Percentiles rank a stretch among this genome's conserved stretches.
Conservation (phyloP, 2,329 filamentous ascomycete genomes). For the Pseudogymnoascus sp. region DNA sequence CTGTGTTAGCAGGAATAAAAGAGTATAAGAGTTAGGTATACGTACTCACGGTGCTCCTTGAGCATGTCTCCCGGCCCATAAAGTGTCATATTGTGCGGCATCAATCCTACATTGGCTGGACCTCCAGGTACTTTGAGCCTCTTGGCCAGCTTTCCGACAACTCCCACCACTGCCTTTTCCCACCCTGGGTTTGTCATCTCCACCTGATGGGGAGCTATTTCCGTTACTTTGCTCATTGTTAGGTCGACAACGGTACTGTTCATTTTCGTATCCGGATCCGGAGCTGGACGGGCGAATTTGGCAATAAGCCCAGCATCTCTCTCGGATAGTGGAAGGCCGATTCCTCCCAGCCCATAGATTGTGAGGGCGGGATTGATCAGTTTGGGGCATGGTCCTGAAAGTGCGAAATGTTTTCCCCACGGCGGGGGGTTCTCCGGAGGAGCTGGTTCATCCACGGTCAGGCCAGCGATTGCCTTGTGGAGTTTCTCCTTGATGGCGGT, state of each 20-base stretch:
- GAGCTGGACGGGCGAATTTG: conserved; percentile 22
- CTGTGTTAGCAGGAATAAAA: neutral
- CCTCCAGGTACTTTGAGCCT: conserved; percentile 28
- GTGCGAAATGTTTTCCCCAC: neutral
- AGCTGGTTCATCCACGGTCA: neutral
- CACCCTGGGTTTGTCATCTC: conserved; percentile 30
- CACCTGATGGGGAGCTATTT: conserved; percentile 35
- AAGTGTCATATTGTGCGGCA: conserved; percentile 40
- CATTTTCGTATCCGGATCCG: conserved; percentile 30
- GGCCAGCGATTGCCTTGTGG: neutral
- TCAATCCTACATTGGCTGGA: conserved; percentile 24
- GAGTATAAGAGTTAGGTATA: neutral
- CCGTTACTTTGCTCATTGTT: conserved; percentile 35
- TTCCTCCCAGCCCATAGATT: neutral
- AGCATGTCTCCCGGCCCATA: conserved; percentile 44
- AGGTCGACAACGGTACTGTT: conserved; percentile 35
- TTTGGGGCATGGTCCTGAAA: neutral
- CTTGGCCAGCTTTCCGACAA: conserved; percentile 22
- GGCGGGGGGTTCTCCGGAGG: neutral
- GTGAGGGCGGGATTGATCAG: neutral
- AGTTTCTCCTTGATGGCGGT: neutral
- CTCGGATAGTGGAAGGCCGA: conserved; percentile 22
- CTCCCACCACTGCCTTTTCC: conserved; percentile 22
- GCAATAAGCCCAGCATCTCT: conserved; percentile 19
- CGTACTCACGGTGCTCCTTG: conserved; percentile 36